A percentile compares a stretch with the other conserved stretches of the same genome.
Conservation (phyloP, 108 stramenopile genomes). For the Fragilaria crotonensis region DNA sequence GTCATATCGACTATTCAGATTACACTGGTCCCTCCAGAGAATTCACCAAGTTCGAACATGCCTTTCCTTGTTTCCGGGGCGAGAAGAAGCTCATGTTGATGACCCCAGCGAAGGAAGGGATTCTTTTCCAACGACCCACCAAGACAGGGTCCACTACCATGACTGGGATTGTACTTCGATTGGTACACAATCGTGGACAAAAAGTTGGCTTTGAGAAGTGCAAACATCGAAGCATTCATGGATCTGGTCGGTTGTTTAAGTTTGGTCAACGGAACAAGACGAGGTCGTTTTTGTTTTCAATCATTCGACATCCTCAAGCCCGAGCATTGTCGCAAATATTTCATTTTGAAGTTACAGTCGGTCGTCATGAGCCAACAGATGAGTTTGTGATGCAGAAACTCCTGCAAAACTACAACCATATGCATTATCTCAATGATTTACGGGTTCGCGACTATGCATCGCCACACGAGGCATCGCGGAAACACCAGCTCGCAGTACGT, state of each 20-base stretch:
- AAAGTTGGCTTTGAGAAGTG: neutral
- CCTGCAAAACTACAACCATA: neutral
- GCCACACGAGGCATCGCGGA: neutral
- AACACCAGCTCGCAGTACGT: neutral
- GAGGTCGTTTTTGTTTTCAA: neutral
- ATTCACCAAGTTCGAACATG: neutral
- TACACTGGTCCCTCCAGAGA: neutral
- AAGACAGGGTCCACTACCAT: conserved; percentile 1
- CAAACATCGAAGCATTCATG: conserved; percentile 3
- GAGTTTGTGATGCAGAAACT: neutral
- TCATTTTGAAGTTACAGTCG: neutral
- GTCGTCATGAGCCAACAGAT: neutral
- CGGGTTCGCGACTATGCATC: neutral
- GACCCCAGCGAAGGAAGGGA: neutral
- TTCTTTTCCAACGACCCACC: neutral
- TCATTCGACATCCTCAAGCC: conserved; percentile 3
- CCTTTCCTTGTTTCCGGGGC: neutral
- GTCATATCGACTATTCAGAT: neutral
- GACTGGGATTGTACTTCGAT: neutral
- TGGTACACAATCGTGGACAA: conserved; percentile 1
- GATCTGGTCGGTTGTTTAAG: neutral
- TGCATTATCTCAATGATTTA: neutral
- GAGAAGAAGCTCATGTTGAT: neutral
- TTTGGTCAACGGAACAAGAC: conserved; percentile 8
- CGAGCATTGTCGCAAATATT: neutral